Base-by-base conservation (phyloP, 1,139 yeast genomes). In the Meyerozyma elateridarum region DNA sequence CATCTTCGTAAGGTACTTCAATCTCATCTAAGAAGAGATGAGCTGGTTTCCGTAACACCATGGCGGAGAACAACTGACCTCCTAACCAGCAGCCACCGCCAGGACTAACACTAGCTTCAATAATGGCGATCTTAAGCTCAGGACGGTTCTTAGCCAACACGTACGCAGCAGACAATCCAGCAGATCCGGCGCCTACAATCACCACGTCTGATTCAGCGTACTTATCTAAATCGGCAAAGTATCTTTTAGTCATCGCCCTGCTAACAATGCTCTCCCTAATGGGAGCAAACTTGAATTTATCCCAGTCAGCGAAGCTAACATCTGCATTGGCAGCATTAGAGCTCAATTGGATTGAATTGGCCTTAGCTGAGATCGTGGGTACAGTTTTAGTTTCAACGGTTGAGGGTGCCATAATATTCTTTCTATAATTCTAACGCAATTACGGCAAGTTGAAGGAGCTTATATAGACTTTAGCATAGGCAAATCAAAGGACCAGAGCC, bases 41-140 rank as follows among this genome's bases (percentile, higher is more conserved):
- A 16, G 88, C 85, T 9, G 91, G 91, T 58, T 82, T 82, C 57
- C 89, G 72, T 67, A 81, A 66, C 30, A 82, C 79, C 89, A 81
- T 80, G 26, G 89, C 88, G 20, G 82, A 73, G 56, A 82, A 80
- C 43, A 82, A 64, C 56, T 79, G 87, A n/a, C 89, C 91, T 36
- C 87, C 87, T 32, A 82, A 63, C 81, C 85, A 80, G 40, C 84
- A 79, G 16, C 91, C 91, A 41, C 91, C 91, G 40, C 91, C 91
- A 37, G 85, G 83, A 17, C 85, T 72, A 17, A 82, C 87, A 42
- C 74, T 72, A 25, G 87, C 81, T 59, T 82, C 91, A 40, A 82
- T 71, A 42, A 80, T 77, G 37, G 88, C 87, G 43, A 82, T 76
- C 54, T 78, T 81, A 49, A 82, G 64, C 42, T 82, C 88, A 8